phyloP scores from a whole-genome alignment of 441 rosid species.

The Iberis amara region DNA sequence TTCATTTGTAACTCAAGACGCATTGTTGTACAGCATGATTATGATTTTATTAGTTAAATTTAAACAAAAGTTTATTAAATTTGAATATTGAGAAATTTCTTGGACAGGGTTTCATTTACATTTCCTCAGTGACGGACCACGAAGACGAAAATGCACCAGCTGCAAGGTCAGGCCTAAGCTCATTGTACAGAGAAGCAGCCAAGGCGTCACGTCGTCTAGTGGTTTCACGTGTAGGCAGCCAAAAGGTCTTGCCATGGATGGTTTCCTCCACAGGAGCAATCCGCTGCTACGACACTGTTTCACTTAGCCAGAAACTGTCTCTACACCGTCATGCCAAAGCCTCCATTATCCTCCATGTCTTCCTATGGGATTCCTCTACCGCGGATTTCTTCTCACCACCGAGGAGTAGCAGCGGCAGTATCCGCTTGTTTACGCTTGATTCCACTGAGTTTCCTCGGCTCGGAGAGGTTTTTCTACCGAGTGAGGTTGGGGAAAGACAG shows the following conservation, averaged over 20 bases:
- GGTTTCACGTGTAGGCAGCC: conserved; percentile 68
- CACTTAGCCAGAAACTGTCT: conserved; percentile 89
- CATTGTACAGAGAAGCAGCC: conserved; percentile 59
- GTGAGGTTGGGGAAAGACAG: conserved; percentile 58
- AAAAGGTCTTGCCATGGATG: conserved; percentile 94
- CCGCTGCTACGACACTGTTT: conserved; percentile 82
- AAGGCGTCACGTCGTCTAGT: conserved; percentile 55
- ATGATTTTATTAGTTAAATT: too few relatives aligned
- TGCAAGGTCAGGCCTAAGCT: conserved; percentile 64
- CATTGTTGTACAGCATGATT: too few relatives aligned
- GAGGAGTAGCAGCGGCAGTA: conserved; percentile 25
- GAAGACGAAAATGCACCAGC: conserved; percentile 62
- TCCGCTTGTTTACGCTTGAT: conserved; percentile 29
- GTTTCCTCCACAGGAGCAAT: conserved; percentile 87
- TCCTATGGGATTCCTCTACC: conserved; percentile 58
- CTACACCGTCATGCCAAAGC: conserved; percentile 81
- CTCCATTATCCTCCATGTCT: conserved; percentile 57
- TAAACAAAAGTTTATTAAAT: too few relatives aligned
- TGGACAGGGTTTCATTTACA: conserved; percentile 78
- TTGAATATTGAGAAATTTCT: too few relatives aligned
- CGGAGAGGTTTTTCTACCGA: conserved; percentile 35
- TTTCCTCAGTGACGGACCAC: conserved; percentile 65
- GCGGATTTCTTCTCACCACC: conserved; percentile 32
- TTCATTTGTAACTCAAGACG: too few relatives aligned
- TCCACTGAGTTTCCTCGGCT: conserved; percentile 31